These are phyloP conservation scores for Ceratobasidium sp. DNA, from an alignment of 1,284 basidiomycete genomes.

Conservation along the genomic window DNA sequence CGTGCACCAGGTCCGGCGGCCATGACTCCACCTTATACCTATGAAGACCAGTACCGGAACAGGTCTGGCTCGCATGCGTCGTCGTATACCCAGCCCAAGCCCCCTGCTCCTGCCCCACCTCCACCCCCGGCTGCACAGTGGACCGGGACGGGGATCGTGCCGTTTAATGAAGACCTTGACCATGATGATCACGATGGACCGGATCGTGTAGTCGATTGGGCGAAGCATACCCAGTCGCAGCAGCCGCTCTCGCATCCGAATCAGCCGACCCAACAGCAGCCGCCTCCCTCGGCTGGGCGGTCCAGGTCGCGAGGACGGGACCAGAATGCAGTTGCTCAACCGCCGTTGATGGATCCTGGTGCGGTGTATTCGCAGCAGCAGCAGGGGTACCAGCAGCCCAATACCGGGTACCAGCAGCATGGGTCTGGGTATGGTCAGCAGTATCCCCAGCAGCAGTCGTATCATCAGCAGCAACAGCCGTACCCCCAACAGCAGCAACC, in stretches of 20 bases:
- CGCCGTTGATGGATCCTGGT: conserved; percentile 29
- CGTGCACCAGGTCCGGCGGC: background rate
- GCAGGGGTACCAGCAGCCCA: background rate
- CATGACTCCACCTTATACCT: conserved; percentile 13
- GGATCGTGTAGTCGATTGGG: conserved; percentile 26
- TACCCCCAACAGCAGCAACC: background rate
- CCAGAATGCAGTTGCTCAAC: background rate
- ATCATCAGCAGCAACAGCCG: background rate
- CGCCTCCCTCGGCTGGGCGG: conserved; percentile 5
- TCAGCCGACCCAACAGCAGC: background rate
- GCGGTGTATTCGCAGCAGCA: conserved; percentile 16
- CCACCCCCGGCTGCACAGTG: conserved; percentile 4
- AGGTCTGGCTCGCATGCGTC: conserved; percentile 12
- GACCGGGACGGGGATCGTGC: conserved; percentile 18
- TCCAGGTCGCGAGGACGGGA: conserved; percentile 9
- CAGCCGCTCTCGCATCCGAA: conserved; percentile 27
- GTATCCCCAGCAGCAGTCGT: no score
- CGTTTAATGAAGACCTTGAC: conserved; percentile 34
- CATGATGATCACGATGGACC: conserved; percentile 28
- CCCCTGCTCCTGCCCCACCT: conserved; percentile 4
- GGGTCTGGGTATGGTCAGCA: background rate
- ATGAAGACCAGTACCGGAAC: conserved; percentile 8
- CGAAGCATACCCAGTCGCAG: conserved; percentile 27
- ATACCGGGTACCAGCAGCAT: background rate
- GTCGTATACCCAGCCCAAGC: conserved; percentile 10